Percentiles rank a stretch among this genome's conserved stretches.
phyloP scores from a whole-genome alignment of 1,284 basidiomycete species.

The Gymnopus androsaceus region DNA sequence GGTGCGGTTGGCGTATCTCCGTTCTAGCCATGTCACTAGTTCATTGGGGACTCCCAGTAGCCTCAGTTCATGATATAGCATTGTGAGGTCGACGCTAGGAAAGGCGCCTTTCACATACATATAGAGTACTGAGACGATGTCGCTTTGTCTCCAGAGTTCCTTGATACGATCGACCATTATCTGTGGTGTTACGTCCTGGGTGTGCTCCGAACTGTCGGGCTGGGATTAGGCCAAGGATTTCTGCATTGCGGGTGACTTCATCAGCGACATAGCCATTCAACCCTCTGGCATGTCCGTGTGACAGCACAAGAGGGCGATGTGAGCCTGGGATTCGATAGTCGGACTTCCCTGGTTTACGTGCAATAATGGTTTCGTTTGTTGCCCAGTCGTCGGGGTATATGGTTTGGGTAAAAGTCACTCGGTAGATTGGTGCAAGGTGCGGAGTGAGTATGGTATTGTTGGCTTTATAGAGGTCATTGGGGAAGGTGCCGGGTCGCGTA shows the following conservation, averaged over 20 bases:
- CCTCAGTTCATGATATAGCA: constrained; percentile 34
- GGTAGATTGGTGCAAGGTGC: constrained; percentile 27
- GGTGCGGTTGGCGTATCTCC: constrained; percentile 20
- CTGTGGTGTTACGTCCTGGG: constrained; percentile 36
- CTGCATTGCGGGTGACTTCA: constrained; percentile 24
- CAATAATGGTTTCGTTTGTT: constrained; percentile 22
- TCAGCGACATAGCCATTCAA: constrained; percentile 30
- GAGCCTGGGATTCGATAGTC: constrained; percentile 30
- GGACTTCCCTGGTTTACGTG: constrained; percentile 32
- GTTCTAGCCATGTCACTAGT: constrained; percentile 21
- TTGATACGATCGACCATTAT: constrained; percentile 33
- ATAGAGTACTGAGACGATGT: constrained; percentile 33
- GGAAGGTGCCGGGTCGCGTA: constrained; percentile 29
- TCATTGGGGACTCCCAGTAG: constrained; percentile 27
- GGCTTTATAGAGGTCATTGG: constrained; percentile 32
- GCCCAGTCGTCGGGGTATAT: constrained; percentile 23
- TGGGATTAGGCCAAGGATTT: constrained; percentile 30
- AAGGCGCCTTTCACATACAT: constrained; percentile 37
- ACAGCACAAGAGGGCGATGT: constrained; percentile 32
- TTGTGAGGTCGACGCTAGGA: constrained; percentile 26
- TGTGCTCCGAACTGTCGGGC: constrained; percentile 34
- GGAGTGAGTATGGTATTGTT: constrained; percentile 19
- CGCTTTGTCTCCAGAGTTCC: constrained; percentile 27
- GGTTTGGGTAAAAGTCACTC: constrained; percentile 22
- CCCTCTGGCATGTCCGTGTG: constrained; percentile 27